phyloP scores from a whole-genome alignment of 2,329 filamentous ascomycete genomes.

The Trichoderma breve region DNA sequence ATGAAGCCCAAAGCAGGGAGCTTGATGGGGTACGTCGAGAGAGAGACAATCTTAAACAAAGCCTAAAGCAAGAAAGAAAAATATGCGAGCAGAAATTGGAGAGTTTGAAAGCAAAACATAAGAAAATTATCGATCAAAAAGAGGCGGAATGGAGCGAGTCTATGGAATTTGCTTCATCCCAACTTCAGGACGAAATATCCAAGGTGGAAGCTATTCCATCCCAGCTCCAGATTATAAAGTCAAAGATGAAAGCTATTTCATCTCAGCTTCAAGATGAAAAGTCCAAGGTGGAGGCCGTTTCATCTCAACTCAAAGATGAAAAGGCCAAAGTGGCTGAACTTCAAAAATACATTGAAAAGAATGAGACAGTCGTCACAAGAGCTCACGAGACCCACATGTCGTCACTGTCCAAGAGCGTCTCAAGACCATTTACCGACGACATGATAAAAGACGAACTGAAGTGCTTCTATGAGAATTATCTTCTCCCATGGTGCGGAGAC shows the following conservation, averaged over 20 bases:
- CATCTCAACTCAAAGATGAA: not conserved
- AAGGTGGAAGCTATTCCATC: not conserved
- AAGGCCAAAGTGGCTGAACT: not conserved
- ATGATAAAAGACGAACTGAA: not conserved
- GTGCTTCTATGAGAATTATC: not conserved
- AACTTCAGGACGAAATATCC: not conserved
- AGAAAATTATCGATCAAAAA: not conserved
- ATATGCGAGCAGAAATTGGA: not conserved
- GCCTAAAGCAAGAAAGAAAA: not conserved
- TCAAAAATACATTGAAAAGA: not conserved
- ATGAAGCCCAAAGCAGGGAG: not conserved
- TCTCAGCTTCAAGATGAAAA: not conserved
- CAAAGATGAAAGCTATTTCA: not conserved
- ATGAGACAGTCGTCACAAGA: not conserved
- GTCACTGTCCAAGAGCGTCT: not conserved
- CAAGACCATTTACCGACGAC: not conserved
- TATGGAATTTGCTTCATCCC: not conserved
- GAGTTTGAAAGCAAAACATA: not conserved
- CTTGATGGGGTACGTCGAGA: not conserved
- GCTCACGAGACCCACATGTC: not conserved
- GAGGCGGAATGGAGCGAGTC: not conserved
- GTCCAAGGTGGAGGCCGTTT: not conserved
- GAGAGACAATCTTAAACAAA: not conserved
- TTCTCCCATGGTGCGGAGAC: not conserved
- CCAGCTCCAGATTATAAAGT: not conserved